A percentile compares a stretch with the other conserved stretches of the same genome.
Evolutionary conservation across 371 early-diverging fungal species (phyloP).

Genomic region (Mucor saturninus): DNA sequence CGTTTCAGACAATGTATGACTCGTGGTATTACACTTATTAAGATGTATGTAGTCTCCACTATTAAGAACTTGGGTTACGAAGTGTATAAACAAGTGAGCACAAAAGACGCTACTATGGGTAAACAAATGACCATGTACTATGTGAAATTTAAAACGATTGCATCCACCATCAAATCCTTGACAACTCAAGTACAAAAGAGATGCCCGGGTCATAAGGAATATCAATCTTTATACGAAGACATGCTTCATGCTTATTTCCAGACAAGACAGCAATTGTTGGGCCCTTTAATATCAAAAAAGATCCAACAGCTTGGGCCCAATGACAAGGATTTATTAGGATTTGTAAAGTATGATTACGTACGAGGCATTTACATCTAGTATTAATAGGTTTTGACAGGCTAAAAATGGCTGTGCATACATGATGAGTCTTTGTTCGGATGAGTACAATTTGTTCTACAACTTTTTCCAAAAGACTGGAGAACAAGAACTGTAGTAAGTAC

Average conservation of each 20-base stretch:
- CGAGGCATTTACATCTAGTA: not conserved
- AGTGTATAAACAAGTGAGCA: conserved; percentile 51
- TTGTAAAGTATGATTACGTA: conserved; percentile 46
- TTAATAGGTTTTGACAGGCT: conserved; percentile 47
- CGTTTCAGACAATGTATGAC: conserved; percentile 91
- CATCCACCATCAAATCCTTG: conserved; percentile 65
- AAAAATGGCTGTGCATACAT: conserved; percentile 81
- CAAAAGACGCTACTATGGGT: conserved; percentile 31
- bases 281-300: conserved; percentile 65
- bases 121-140: conserved; percentile 69
- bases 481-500: conserved; percentile 55
- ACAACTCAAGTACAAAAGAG: conserved; percentile 77
- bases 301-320: conserved; percentile 64
- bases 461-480: conserved; percentile 74
- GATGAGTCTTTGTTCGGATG: conserved; percentile 80
- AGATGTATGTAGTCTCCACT: conserved; percentile 78
- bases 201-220: conserved; percentile 74
- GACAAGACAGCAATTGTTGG: conserved; percentile 69
- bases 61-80: conserved; percentile 72
- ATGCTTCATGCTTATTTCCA: conserved; percentile 75
- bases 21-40: conserved; percentile 86
- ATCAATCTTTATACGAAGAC: conserved; percentile 74
- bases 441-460: conserved; percentile 74
- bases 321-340: conserved; percentile 63
- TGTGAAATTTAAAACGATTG: conserved; percentile 77